Evolutionary conservation across 169 alveolate species (phyloP).

Genomic region (Perkinsus chesapeaki): DNA sequence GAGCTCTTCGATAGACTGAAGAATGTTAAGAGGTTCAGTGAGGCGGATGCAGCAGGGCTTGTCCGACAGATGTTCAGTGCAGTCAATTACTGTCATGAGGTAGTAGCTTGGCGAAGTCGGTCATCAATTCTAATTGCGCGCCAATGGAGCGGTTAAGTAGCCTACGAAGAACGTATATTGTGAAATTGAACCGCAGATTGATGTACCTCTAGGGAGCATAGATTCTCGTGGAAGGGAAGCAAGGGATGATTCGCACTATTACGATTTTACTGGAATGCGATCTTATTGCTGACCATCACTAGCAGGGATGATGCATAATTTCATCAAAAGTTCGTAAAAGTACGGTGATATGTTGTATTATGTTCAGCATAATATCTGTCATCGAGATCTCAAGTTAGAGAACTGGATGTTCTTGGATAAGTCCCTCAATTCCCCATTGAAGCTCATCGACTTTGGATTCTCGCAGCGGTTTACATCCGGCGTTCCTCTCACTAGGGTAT

Average conservation of each 20-base stretch:
- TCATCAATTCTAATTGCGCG: too few species aligned
- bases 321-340: not conserved
- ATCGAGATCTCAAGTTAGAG: not conserved
- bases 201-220: too few species aligned
- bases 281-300: too few species aligned
- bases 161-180: too few species aligned
- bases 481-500: not conserved
- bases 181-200: too few species aligned
- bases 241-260: too few species aligned
- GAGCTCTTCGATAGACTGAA: slow-evolving; percentile 51
- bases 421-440: slow-evolving; percentile 31
- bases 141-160: too few species aligned
- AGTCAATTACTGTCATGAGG: slow-evolving; percentile 50
- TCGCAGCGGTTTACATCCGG: not conserved
- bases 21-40: slow-evolving; percentile 44
- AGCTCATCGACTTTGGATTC: slow-evolving; percentile 52
- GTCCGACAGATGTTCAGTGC: slow-evolving; percentile 58
- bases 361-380: not conserved
- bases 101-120: too few species aligned
- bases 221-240: too few species aligned
- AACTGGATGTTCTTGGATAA: slow-evolving; percentile 26
- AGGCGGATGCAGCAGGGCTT: slow-evolving; percentile 57
- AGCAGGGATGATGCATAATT: not conserved
- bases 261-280: too few species aligned
- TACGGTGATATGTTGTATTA: not conserved